Evolutionary conservation across 352 stramenopile species (phyloP).

Genomic region (Phytophthora melonis): DNA sequence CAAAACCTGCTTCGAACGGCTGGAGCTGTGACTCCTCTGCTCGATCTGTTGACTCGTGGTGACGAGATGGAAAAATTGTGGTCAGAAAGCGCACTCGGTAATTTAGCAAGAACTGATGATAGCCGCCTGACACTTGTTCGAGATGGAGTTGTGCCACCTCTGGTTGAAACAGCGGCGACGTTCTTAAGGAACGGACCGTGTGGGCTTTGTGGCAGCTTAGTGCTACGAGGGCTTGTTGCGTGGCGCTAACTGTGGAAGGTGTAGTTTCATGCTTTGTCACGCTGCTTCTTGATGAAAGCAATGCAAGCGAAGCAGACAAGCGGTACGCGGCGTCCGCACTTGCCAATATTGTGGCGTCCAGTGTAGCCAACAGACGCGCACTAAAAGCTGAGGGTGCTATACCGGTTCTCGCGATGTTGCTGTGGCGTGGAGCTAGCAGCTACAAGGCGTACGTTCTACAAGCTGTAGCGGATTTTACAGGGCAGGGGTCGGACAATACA

Average conservation of each 20-base stretch:
- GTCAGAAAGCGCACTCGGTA: neutral
- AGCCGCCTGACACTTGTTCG: neutral
- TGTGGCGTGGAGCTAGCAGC: neutral
- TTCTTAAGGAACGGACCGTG: neutral
- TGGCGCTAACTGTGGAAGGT: neutral
- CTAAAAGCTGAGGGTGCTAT: neutral
- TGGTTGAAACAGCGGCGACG: neutral
- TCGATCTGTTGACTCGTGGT: neutral
- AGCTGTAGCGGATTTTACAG: too few species aligned
- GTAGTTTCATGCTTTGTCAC: neutral
- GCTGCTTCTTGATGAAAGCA: neutral
- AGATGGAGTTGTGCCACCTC: neutral
- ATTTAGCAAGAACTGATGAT: neutral
- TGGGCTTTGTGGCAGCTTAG: neutral
- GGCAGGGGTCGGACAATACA: too few species aligned
- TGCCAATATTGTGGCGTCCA: neutral
- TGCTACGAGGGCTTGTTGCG: neutral
- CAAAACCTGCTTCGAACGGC: neutral
- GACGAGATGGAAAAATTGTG: neutral
- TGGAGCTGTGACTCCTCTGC: neutral
- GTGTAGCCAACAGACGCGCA: neutral
- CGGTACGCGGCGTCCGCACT: neutral
- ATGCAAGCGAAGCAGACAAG: neutral
- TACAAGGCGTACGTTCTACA: too few species aligned
- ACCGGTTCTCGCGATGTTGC: neutral